A percentile compares a stretch with the other conserved stretches of the same genome.
Evolutionary conservation across 306 rosid genomes (phyloP).

Genomic region (Vicia villosa): DNA sequence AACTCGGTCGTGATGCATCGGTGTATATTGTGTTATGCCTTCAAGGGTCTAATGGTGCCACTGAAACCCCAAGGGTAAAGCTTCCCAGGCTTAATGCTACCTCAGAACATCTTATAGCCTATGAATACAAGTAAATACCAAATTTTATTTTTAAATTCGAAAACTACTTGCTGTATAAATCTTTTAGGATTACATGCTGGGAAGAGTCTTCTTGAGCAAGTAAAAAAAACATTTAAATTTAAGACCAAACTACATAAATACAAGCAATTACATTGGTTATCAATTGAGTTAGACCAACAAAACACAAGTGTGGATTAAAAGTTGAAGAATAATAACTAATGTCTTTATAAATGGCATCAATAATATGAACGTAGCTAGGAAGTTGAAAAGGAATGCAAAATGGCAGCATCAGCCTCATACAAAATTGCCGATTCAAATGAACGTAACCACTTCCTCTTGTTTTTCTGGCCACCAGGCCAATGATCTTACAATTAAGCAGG

Average conservation of each 20-base stretch:
- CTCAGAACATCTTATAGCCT: slow-evolving; percentile 46
- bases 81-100: slow-evolving; percentile 84
- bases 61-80: slow-evolving; percentile 63
- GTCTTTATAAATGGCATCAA: too few species aligned
- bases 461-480: slow-evolving; percentile 19
- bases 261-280: neutral
- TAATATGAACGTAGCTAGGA: too few species aligned
- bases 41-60: slow-evolving; percentile 44
- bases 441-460: slow-evolving; percentile 9
- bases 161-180: neutral
- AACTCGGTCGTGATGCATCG: slow-evolving; percentile 43
- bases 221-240: neutral
- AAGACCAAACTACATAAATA: neutral
- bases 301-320: slow-evolving; percentile 11
- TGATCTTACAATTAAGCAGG: slow-evolving; percentile 28
- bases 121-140: slow-evolving; percentile 31
- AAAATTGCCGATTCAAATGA: slow-evolving; percentile 26
- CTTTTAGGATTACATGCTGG: neutral
- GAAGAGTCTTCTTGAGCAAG: slow-evolving; percentile 13
- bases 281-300: too few species aligned
- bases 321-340: slow-evolving; percentile 1
- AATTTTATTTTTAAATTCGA: neutral
- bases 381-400: slow-evolving; percentile 10
- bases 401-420: slow-evolving; percentile 16
- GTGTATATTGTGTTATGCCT: slow-evolving; percentile 65